phyloP scores from a whole-genome alignment of 75 land plant genomes.

The Isoetes taiwanensis region DNA sequence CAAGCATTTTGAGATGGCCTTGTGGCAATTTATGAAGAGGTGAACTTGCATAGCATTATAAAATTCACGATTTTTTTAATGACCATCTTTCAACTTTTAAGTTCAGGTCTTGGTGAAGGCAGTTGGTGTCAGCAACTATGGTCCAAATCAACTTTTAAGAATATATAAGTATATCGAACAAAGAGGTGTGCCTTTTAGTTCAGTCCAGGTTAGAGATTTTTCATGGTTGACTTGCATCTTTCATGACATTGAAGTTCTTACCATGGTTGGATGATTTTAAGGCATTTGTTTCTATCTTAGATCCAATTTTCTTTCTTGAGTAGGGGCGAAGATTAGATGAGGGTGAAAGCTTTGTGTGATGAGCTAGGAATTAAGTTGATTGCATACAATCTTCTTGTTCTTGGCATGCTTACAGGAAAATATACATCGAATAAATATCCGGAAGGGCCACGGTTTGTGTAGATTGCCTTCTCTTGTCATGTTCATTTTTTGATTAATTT shows the following conservation, averaged over 20 bases:
- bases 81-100: background rate
- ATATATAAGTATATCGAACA: background rate
- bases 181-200: constrained; percentile 1
- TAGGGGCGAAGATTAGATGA: background rate
- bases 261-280: too few relatives aligned
- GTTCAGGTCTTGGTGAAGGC: background rate
- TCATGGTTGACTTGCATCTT: background rate
- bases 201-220: background rate
- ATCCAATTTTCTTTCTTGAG: background rate
- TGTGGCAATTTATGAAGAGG: constrained; percentile 3
- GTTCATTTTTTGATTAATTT: background rate
- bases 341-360: background rate
- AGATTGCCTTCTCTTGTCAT: background rate
- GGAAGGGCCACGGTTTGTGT: background rate
- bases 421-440: background rate
- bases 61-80: background rate
- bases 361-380: background rate
- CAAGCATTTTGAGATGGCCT: background rate
- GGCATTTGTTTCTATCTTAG: background rate
- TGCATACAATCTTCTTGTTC: background rate
- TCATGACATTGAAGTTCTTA: too few relatives aligned
- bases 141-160: background rate
- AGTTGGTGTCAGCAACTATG: constrained; percentile 4
- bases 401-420: constrained; percentile 8
- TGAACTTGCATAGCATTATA: background rate